Evolutionary conservation across 2,329 filamentous ascomycete species (phyloP), one percentile per base, ranked within the genome.

Genomic region (Graphilbum fragrans): DNA sequence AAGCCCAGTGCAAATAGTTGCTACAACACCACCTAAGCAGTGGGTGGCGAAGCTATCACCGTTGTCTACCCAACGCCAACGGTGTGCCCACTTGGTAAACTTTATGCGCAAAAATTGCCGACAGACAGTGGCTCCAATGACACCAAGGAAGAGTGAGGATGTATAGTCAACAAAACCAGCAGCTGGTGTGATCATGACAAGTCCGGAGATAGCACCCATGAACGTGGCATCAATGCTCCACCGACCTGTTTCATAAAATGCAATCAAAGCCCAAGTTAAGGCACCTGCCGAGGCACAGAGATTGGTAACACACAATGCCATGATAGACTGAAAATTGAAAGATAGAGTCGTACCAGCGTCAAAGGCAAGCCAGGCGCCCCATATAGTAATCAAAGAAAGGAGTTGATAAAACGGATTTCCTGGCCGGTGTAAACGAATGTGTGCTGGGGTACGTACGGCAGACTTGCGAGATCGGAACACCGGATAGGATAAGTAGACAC

Each of bases 361-460:
- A 77, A 96, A 96, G 40, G 88, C 92, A 49, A 96, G 72, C 92
- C 92, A 96, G 55, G 90, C 90, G 55, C 96, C 95, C 87, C 88
- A 96, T 44, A 96, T 86, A 53, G 96, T 86, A 64, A 96, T 94
- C 55, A 96, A 74, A 7, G 88, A 94, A 50, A 96, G 87, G 4
- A 70, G 52, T 58, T 46, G 44, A 27, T 41, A 39, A 8, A 41
- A 41, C 2, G 41, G 17, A 21, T 41, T 43, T 9, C 41, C 41
- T 5, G 44, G 44, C 16, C 36, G 35, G 33, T 46, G 44, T 5
- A 46, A 21, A 4, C 39, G 41, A 11, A 46, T 35, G 37, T 46
- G 44, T 9, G 38, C 12, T 1, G 44, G 44, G 12, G 38, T 43
- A 8, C 44, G 44, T 2, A 23, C 14, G 2, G 17, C 27, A 3